Evolutionary conservation across 768 basidiomycete species (phyloP).

Genomic region (Phanerochaete carnosa): DNA sequence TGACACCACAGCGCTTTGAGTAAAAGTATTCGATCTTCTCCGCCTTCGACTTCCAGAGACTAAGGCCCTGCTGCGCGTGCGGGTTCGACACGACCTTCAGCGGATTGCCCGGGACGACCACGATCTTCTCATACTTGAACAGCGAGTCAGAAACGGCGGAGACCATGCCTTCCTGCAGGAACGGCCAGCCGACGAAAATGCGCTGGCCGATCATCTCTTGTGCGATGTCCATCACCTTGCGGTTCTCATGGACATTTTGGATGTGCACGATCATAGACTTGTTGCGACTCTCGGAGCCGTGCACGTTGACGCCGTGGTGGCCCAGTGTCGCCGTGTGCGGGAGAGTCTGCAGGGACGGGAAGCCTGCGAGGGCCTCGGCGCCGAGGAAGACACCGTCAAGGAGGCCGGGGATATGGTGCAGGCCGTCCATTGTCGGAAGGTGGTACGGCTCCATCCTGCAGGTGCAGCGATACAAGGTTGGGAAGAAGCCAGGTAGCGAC

Average conservation of each 20-base stretch:
- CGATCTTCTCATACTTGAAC: conserved; percentile 80
- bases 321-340: conserved; percentile 75
- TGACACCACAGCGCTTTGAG: conserved; percentile 85
- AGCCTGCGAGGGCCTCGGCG: conserved; percentile 84
- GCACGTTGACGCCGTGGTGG: conserved; percentile 89
- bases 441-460: conserved; percentile 83
- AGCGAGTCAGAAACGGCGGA: conserved; percentile 81
- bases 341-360: conserved; percentile 92
- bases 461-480: conserved; percentile 74
- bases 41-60: conserved; percentile 76
- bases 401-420: conserved; percentile 83
- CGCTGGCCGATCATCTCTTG: conserved; percentile 70
- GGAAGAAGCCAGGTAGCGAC: conserved; percentile 93
- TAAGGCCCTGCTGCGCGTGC: conserved; percentile 65
- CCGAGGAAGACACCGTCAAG: conserved; percentile 88
- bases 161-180: conserved; percentile 88
- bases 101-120: conserved; percentile 46
- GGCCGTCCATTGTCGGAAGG: conserved; percentile 81
- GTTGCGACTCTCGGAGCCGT: conserved; percentile 85
- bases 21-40: conserved; percentile 81
- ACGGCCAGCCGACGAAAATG: conserved; percentile 89
- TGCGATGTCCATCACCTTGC: conserved; percentile 72
- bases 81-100: conserved; percentile 66
- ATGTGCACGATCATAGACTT: conserved; percentile 92
- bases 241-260: conserved; percentile 65